Base-by-base conservation (phyloP, 805 yeast genomes). In the Saturnispora halmiae region DNA sequence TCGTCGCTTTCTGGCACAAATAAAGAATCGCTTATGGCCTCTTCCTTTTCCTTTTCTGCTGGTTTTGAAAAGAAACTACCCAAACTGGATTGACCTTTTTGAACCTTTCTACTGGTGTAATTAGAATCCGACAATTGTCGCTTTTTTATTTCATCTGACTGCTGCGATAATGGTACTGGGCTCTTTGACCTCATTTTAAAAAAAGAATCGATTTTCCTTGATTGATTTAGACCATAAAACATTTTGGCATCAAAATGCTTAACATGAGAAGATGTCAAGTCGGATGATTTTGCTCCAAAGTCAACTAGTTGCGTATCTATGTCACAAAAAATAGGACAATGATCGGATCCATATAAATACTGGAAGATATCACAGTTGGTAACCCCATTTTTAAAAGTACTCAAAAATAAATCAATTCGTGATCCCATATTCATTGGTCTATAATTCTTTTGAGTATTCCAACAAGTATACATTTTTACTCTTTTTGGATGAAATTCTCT, bases 351-450 rank as follows among this genome's bases (percentile, higher is more conserved):
- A 56, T 72, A 64, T 1, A 88, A 51, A 33, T 68, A 68, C 0
- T 86, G 79, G 71, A 82, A 70, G n/a, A 83, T 82, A 46, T 47
- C 46, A 26, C 47, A 48, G 9, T 38, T n/a, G 2, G 21, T 21
- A 9, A 71, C 71, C 1, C 76, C 69, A 33, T 66, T 58, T 3
- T 53, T 46, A 1, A 81, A 46, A 0, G 81, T 70, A 0, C 72
- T 59, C 6, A 87, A 57, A 5, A 90, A 77, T 49, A 80, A 70
- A 57, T 90, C 98, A 19, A 90, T 80, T 40, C 98, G 66, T 2
- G 96, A 82, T 0, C 98, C 96, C 58, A 71, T 82, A 54, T 90
- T 90, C 1, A 79, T 66, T 1, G 92, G 87, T 24, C 98, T 63
- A 16, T 82, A 72, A 50, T 82, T 82, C 38, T 74, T 72, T 49